Conservation (phyloP, 2,329 filamentous ascomycete species). For the Diplodia mutila region DNA sequence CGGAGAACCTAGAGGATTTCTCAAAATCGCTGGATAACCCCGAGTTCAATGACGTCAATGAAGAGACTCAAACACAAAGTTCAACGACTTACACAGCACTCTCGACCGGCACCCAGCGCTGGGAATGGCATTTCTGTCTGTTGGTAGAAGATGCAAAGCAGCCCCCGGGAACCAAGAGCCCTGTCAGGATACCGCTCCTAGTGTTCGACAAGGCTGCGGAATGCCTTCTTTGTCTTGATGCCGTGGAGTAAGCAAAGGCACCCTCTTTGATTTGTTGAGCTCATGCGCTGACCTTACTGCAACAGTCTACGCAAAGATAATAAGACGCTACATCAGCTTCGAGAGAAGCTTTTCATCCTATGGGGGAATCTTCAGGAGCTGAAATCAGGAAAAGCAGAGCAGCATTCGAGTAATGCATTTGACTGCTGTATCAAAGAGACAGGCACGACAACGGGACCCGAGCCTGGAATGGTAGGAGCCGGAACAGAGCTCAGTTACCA, state of each 20-base stretch:
- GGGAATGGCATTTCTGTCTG: constrained; percentile 86
- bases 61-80: constrained; percentile 43
- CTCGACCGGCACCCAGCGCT: constrained; percentile 45
- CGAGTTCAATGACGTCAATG: constrained; percentile 52
- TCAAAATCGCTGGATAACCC: constrained; percentile 50
- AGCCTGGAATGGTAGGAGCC: background rate
- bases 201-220: constrained; percentile 65
- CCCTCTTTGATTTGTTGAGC: background rate
- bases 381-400: constrained; percentile 47
- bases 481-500: background rate
- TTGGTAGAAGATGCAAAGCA: constrained; percentile 70
- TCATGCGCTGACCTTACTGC: constrained; percentile 13
- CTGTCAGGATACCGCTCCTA: constrained; percentile 65
- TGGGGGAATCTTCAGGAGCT: constrained; percentile 86
- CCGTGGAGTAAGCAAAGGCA: constrained; percentile 55
- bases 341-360: constrained; percentile 73
- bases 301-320: constrained; percentile 61
- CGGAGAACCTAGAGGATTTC: constrained; percentile 72
- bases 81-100: constrained; percentile 33
- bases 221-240: constrained; percentile 59
- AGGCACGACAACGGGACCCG: constrained; percentile 32
- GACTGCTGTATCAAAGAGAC: constrained; percentile 52
- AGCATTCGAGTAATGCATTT: constrained; percentile 48
- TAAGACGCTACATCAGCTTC: constrained; percentile 56
- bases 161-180: constrained; percentile 34